Base-by-base conservation (phyloP, 352 stramenopile species). In the Pythium utonaiense region DNA sequence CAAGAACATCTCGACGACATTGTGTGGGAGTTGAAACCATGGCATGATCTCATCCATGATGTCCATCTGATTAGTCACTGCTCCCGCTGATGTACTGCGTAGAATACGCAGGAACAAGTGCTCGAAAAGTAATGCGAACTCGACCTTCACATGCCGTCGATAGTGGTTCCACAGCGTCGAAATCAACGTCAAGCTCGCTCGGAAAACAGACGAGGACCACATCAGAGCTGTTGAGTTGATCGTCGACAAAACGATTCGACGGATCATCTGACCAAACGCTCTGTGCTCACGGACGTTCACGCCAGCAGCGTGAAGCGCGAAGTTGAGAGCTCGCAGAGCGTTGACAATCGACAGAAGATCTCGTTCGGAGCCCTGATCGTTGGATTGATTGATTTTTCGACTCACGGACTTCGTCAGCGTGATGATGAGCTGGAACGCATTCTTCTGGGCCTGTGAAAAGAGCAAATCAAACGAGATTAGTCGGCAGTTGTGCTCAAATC, bases 91-190 rank as follows among this genome's bases (percentile, higher is more conserved):
- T 8, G 65, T 78, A 19, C 73, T 76, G 12, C 78, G 73, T 10
- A 94, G 67, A 49, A 93, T 91, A 0, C 84, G 79, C 40, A 95
- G 59, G 19, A 95, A 75, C 13, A 93, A 64, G 53, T 94, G 83
- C 57, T 95, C 86, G 53, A 93, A 93, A 24, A 93, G 60, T 13
- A 94, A 54, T 19, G 86, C 83, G 14, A 95, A 61, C 56, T 95
- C 86, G 19, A 95, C 74, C 57, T 95, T 95, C 14, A 93, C 58
- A 42, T 92, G 82, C 1, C 81, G 75, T 28, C 86, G 83, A 27
- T 93, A 95, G 53, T 94, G 81, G 30, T 89, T 93, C 86, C 86
- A 95, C 6, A 95, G 53, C 3, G 83, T 93, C 17, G 84, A 89
- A 9, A 91, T 71, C 12, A 93, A 54, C 3, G 69, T 78, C 24